Conservation (phyloP, 441 rosid genomes). For the Theobroma grandiflorum region DNA sequence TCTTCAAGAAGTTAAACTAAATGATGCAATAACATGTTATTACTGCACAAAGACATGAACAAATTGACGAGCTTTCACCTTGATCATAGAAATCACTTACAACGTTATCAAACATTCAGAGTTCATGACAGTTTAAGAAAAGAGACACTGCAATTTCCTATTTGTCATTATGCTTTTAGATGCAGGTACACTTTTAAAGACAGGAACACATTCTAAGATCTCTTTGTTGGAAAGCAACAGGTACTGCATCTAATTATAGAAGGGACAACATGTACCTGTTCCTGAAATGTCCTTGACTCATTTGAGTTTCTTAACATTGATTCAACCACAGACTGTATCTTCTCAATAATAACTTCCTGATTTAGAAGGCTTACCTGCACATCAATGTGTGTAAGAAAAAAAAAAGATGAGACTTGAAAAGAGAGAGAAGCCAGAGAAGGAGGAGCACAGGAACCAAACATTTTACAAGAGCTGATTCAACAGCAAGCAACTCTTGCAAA, state of each 20-base stretch:
- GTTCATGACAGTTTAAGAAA: background rate
- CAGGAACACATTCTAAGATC: background rate
- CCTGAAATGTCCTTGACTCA: slow-evolving; percentile 75
- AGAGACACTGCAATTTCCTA: background rate
- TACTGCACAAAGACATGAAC: background rate
- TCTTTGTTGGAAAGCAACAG: slow-evolving; percentile 15
- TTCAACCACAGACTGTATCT: slow-evolving; percentile 83
- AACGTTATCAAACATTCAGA: background rate
- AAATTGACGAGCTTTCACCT: background rate
- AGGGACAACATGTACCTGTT: slow-evolving; percentile 64
- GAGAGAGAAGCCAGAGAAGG: background rate
- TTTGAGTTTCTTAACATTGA: slow-evolving; percentile 74
- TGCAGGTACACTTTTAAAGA: background rate
- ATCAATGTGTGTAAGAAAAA: background rate
- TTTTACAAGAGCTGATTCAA: background rate
- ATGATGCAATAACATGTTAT: slow-evolving; percentile 7
- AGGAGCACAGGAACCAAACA: slow-evolving; percentile 3
- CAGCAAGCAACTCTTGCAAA: background rate
- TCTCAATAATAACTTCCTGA: slow-evolving; percentile 83
- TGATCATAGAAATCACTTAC: background rate
- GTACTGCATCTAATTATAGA: slow-evolving; percentile 17
- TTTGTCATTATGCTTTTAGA: background rate
- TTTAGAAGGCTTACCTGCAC: slow-evolving; percentile 91
- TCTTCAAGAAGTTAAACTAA: slow-evolving; percentile 5
- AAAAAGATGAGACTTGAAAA: background rate